These are phyloP conservation scores for Clavispora asparagi DNA, from an alignment of 805 yeast genomes.

Conservation along the genomic window DNA sequence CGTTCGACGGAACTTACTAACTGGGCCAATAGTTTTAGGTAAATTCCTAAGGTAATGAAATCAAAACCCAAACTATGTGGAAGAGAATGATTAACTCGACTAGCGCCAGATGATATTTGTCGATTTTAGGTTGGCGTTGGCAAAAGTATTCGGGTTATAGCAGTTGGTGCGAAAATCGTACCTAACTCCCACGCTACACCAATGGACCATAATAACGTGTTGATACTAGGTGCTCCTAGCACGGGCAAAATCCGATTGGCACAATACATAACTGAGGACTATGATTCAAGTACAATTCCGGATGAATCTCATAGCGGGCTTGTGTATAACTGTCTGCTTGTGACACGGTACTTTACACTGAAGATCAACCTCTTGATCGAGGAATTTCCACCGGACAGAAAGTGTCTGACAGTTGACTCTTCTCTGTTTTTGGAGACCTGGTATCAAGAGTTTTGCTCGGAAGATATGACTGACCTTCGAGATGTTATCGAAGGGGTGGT, in stretches of 20 bases:
- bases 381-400: slow-evolving; percentile 26
- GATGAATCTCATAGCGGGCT: slow-evolving; percentile 29
- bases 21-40: too few relatives aligned
- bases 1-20: not conserved
- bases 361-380: slow-evolving; percentile 30
- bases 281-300: slow-evolving; percentile 30
- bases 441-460: slow-evolving; percentile 32
- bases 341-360: slow-evolving; percentile 29
- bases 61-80: too few relatives aligned
- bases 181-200: not conserved
- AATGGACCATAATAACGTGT: slow-evolving; percentile 31
- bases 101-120: too few relatives aligned
- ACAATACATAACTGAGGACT: slow-evolving; percentile 22
- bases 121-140: too few relatives aligned
- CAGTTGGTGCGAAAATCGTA: not conserved
- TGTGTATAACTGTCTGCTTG: slow-evolving; percentile 20
- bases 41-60: too few relatives aligned
- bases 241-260: slow-evolving; percentile 35
- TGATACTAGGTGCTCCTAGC: slow-evolving; percentile 41
- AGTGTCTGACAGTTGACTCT: slow-evolving; percentile 4
- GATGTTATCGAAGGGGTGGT: slow-evolving; percentile 44
- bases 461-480: slow-evolving; percentile 39
- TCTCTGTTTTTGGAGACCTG: slow-evolving; percentile 26
- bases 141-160: too few relatives aligned
- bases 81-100: too few relatives aligned